Evolutionary conservation across 1,284 basidiomycete species (phyloP), one percentile per base, ranked within the genome.

Genomic region (Apiotrichum siamense): DNA sequence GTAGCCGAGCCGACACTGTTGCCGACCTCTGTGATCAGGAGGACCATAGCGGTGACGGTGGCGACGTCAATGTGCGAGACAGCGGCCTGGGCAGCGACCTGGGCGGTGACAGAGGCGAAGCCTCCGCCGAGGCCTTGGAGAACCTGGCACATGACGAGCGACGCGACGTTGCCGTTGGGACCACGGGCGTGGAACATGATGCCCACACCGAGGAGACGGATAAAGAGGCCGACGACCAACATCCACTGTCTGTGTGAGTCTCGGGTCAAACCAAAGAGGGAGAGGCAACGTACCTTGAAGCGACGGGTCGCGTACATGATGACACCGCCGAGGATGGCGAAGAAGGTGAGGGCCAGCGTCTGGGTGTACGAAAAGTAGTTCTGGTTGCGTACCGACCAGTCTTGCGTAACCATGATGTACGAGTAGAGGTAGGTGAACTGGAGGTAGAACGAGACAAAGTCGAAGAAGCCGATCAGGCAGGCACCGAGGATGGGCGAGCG

Each of bases 11-110:
- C 79, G 37, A 79, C 72, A 11, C 75, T 74, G 52, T 78, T 78
- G 23, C 79, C 79, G 15, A 80, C 75, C 62, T 80, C 79, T 31
- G 78, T 77, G 41, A 77, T 72, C 33, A 92, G 78, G 29, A 91
- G 76, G 15, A 90, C 82, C 56, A 90, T 77, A 1, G 89, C 88
- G 5, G 86, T 91, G 47, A 85, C 85, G 59, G 85, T 83, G 0
- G 87, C 88, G 20, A 91, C 83, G 60, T 91, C 87, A 25, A 75
- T 70, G 65, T 88, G 87, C 0, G 82, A 76, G 2, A 89, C 87
- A 11, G 82, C 77, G 3, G 86, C 87, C 69, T 92, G 89, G 0
- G 87, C 83, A 33, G 81, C 83, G 50, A 89, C 84, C 68, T 86
- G 85, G 5, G 80, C 77, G 9, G 83, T 75, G 42, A 84, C 77